These are phyloP conservation scores for Entonaema liquescens DNA, from an alignment of 495 filamentous ascomycete genomes.

Conservation along the genomic window DNA sequence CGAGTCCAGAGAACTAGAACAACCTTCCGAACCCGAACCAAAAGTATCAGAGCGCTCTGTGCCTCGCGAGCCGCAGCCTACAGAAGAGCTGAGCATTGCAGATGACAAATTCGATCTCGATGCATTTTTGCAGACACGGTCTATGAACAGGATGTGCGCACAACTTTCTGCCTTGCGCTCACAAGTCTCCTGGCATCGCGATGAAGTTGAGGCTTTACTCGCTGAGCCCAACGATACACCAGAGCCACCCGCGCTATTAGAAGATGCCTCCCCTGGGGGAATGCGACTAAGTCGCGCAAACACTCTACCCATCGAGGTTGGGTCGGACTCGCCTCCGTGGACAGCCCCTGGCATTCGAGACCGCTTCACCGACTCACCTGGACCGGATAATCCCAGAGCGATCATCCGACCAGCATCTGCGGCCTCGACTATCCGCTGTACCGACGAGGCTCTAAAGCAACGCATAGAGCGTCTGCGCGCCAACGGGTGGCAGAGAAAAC, in stretches of 20 bases:
- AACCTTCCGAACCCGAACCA: conserved; percentile 6
- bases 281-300: conserved; percentile 26
- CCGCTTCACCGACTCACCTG: conserved; percentile 17
- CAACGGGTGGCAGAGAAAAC: conserved; percentile 57
- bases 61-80: conserved; percentile 3
- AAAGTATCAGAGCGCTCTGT: conserved; percentile 6
- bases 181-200: conserved; percentile 53
- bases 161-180: conserved; percentile 51
- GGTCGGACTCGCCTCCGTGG: conserved; percentile 13
- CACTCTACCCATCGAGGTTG: conserved; percentile 30
- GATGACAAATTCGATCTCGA: conserved; percentile 42
- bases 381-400: conserved; percentile 6
- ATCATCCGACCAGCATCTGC: conserved; percentile 34
- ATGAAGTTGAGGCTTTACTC: conserved; percentile 50
- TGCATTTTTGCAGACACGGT: conserved; percentile 50
- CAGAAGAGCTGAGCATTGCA: conserved; percentile 19
- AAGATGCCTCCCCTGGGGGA: conserved; percentile 7
- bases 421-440: conserved; percentile 23
- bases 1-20: conserved; percentile 1
- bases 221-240: conserved; percentile 28
- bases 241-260: conserved; percentile 1
- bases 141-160: conserved; percentile 53
- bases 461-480: conserved; percentile 58
- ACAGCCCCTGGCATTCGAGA: conserved; percentile 13
- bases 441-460: conserved; percentile 41